Conservation (phyloP, 23 red algal genomes). For the Cyanidiococcus yangmingshanensis region DNA sequence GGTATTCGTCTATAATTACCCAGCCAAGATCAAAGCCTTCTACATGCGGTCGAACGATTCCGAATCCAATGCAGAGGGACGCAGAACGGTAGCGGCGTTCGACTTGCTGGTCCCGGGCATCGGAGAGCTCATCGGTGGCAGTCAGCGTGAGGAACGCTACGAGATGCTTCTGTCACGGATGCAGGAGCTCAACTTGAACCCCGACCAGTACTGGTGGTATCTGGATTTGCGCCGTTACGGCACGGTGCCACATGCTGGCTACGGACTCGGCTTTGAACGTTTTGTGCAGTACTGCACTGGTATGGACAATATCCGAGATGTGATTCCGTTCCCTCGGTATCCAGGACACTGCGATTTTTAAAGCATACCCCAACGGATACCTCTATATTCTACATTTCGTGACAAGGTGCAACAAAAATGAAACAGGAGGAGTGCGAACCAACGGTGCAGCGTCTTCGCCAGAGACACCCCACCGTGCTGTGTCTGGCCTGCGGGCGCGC, state of each 20-base stretch:
- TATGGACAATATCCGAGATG: constrained; percentile 98
- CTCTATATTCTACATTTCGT: too few species aligned
- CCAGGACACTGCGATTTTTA: constrained; percentile 91
- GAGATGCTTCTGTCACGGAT: constrained; percentile 59
- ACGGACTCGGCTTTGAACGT: constrained; percentile 94
- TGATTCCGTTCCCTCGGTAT: constrained; percentile 90
- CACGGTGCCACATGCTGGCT: constrained; percentile 82
- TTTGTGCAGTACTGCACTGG: constrained; percentile 92
- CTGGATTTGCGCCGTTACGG: constrained; percentile 86
- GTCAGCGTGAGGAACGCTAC: constrained; percentile 70
- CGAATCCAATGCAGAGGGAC: constrained; percentile 28
- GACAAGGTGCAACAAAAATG: too few species aligned
- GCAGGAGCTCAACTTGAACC: constrained; percentile 45
- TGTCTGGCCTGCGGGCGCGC: too few species aligned
- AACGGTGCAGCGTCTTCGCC: too few species aligned
- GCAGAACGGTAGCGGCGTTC: constrained; percentile 62
- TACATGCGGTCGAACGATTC: constrained; percentile 87
- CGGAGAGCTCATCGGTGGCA: constrained; percentile 90
- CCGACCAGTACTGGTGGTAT: constrained; percentile 87
- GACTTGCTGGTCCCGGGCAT: constrained; percentile 95
- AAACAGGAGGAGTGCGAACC: too few species aligned
- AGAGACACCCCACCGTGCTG: too few species aligned
- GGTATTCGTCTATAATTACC: constrained; percentile 98
- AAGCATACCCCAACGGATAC: too few species aligned
- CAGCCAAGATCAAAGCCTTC: constrained; percentile 87